Evolutionary conservation across 2,329 filamentous ascomycete species (phyloP), one percentile per base, ranked within the genome.

Genomic region (Phialophora tarda): DNA sequence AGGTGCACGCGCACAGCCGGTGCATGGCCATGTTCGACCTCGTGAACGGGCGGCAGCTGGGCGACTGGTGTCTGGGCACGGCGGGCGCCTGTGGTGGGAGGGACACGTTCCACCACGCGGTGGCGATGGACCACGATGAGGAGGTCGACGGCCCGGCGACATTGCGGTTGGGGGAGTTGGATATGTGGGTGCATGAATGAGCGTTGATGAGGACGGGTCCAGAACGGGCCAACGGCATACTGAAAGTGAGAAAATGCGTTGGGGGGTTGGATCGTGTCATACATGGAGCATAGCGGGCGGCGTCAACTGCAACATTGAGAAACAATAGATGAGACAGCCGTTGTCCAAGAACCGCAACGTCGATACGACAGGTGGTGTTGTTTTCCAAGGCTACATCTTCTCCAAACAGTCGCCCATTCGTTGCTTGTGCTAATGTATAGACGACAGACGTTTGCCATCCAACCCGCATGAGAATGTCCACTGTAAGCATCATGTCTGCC

Each of bases 51-150:
- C 24, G 23, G 1, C n/a, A 30, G 3, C 50, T 66, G 21, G 50
- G 41, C 14, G 44, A 23, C 2, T 68, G 58, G 58, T 23, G 44
- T 7, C 26, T 23, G 21, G 47, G 41, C 21, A 64, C 51, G 2
- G 34, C 38, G 14, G 65, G 65, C 1, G 62, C 51, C 2, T 30
- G 10, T 26, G 62, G 65, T n/a, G 56, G 65, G 10, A 14, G 6
- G 23, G 56, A 59, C 14, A 59, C 56, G 21, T 59, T 41, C 38
- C 12, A 17, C 17, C 38, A 17, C 17, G 47, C 7, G 24, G 24
- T 12, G n/a, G 5, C 2, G n/a, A 50, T 4, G 47, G 5, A 50
- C 8, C 21, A 50, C 47, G 24, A 50, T 50, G 21, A 11, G 21
- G 8, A 0, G 10, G 12, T 23, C 44, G 44, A 50, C 17, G n/a